Conservation (phyloP, 768 basidiomycete species). For the Rhizopogon rudus region DNA sequence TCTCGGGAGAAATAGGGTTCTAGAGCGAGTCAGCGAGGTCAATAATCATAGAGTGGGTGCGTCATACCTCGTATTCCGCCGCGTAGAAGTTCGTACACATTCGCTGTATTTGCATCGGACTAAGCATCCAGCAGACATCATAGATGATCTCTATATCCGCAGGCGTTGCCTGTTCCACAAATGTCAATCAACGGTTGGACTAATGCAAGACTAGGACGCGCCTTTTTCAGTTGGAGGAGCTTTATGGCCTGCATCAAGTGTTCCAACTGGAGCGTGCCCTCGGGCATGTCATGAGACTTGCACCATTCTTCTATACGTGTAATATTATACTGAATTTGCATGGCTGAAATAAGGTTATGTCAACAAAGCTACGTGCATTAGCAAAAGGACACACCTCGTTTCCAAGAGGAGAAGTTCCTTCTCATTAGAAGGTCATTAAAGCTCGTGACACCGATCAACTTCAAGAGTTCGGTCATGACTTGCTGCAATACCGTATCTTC, state of each 20-base stretch:
- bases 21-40: constrained; percentile 24
- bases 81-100: constrained; percentile 99
- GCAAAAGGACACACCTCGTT: constrained; percentile 66
- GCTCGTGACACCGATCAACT: constrained; percentile 92
- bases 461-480: constrained; percentile 90
- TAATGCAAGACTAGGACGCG: constrained; percentile 22
- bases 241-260: constrained; percentile 99
- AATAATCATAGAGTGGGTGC: constrained; percentile 9
- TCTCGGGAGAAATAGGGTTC: constrained; percentile 97
- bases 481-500: constrained; percentile 97
- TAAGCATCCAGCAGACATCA: constrained; percentile 99
- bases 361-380: background rate
- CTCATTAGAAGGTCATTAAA: constrained; percentile 99
- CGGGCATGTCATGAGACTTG: constrained; percentile 99
- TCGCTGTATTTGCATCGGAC: constrained; percentile 98
- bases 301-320: constrained; percentile 99
- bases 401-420: constrained; percentile 99
- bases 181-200: constrained; percentile 6
- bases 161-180: constrained; percentile 63
- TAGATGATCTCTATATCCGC: constrained; percentile 99
- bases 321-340: constrained; percentile 99
- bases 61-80: constrained; percentile 90
- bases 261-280: constrained; percentile 94
- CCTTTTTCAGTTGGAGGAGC: constrained; percentile 96
- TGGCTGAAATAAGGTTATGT: constrained; percentile 49